Evolutionary conservation across 108 stramenopile genomes (phyloP).

Genomic region (Tribonema minus): DNA sequence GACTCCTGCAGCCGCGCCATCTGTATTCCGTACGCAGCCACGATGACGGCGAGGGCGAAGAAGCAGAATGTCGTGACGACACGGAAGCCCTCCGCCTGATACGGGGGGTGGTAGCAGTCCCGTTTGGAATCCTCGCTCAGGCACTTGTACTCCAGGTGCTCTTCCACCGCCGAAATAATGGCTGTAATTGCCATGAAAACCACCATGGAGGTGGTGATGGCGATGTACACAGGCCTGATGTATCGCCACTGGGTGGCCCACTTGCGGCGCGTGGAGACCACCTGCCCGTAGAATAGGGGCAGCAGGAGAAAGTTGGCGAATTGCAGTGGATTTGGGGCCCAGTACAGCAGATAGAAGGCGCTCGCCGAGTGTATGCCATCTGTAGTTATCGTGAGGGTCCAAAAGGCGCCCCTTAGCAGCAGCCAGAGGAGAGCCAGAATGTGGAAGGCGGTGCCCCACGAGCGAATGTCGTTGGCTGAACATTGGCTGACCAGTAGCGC

Average conservation of each 20-base stretch:
- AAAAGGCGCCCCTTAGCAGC: constrained; percentile 46
- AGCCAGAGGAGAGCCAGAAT: constrained; percentile 34
- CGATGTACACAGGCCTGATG: constrained; percentile 5
- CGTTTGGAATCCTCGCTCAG: neutral
- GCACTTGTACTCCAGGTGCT: constrained; percentile 9
- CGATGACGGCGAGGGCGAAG: constrained; percentile 34
- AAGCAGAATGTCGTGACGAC: constrained; percentile 40
- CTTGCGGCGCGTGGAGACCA: neutral
- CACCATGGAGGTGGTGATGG: neutral
- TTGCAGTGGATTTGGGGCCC: constrained; percentile 49
- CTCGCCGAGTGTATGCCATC: too few relatives aligned
- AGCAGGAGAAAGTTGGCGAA: constrained; percentile 48
- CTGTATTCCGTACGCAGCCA: constrained; percentile 32
- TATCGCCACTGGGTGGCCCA: neutral
- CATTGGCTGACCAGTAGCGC: constrained; percentile 12
- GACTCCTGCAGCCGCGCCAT: constrained; percentile 14
- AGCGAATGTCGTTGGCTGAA: constrained; percentile 17
- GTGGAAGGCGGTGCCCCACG: constrained; percentile 51
- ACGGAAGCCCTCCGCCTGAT: constrained; percentile 39
- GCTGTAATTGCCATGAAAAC: neutral
- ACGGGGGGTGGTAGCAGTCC: neutral
- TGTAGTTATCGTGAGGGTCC: constrained; percentile 33
- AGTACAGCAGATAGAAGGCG: constrained; percentile 46
- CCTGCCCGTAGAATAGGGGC: constrained; percentile 47
- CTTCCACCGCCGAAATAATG: constrained; percentile 9